Base-by-base conservation (phyloP, 2,329 filamentous ascomycete genomes). In the Dactylellina sp. region DNA sequence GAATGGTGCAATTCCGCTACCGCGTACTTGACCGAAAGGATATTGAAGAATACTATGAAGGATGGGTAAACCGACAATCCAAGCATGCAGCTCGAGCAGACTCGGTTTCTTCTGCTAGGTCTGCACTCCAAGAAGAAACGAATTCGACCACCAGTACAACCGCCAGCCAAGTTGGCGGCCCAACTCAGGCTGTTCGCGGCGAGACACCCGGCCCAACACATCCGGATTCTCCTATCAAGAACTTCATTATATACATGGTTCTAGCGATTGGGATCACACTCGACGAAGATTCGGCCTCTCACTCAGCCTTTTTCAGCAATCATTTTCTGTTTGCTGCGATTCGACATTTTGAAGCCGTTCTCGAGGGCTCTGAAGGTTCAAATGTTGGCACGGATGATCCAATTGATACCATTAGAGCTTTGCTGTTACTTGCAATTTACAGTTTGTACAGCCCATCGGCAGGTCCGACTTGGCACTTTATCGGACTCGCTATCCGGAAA, bases 211-310 rank as follows among this genome's bases (percentile, higher is more conserved):
- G 52, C n/a, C 49, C 65, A 20, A 62, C 70, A 14, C 52, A 63
- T 55, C 71, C 71, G 16, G 71, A 75, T 35, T 75, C 71, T 1
- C 71, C 71, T 12, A 70, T 75, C 46, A 75, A 75, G 35, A 75
- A 75, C 22, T 75, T 75, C 35, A 75, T 75, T 25, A 75, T 75
- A 63, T 75, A 75, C 57, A 75, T 75, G 71, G 71, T 75, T 20
- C 50, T 75, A 2, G 71, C 71, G 2, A 75, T 75, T 12, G 71
- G 71, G 4, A 75, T 75, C 12, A 75, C 71, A 22, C 62, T 75
- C 0, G 64, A 75, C 25, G 71, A 75, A 37, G 71, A 75, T 22
- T 75, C 71, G 11, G 71, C 71, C 3, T 70, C 71, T 20, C 71
- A 75, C 18, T 56, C 56, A 9, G 62, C 70, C 1, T 75, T 75